phyloP scores from a whole-genome alignment of 2,329 filamentous ascomycete species.

The Hypoxylon sp. region DNA sequence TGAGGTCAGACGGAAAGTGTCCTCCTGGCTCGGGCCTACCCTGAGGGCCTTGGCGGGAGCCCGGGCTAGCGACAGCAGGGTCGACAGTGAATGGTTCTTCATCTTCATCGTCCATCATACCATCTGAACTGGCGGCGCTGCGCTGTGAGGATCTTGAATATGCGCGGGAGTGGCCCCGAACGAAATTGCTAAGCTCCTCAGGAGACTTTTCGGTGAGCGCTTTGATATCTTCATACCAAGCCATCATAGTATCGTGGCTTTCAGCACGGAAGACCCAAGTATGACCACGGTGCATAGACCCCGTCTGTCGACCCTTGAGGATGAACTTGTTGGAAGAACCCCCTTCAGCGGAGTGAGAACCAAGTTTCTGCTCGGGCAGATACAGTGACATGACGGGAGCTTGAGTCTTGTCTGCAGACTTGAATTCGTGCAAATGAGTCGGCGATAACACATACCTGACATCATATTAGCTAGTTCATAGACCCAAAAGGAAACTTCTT shows the following conservation, averaged over 20 bases:
- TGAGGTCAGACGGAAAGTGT: constrained; percentile 94
- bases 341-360: constrained; percentile 85
- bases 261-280: constrained; percentile 81
- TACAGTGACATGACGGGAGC: constrained; percentile 97
- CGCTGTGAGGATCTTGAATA: constrained; percentile 76
- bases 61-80: constrained; percentile 65
- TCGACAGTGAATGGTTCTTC: constrained; percentile 73
- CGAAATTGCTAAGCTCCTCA: constrained; percentile 89
- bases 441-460: constrained; percentile 93
- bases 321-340: constrained; percentile 97
- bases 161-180: constrained; percentile 84
- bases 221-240: constrained; percentile 96
- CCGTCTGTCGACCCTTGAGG: constrained; percentile 94
- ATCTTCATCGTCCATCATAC: constrained; percentile 81
- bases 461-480: constrained; percentile 44
- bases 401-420: constrained; percentile 93
- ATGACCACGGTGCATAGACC: constrained; percentile 87
- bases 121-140: constrained; percentile 79
- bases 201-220: constrained; percentile 88
- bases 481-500: constrained; percentile 56
- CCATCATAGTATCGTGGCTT: constrained; percentile 93
- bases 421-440: constrained; percentile 98
- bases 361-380: constrained; percentile 93
- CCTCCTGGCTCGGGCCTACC: constrained; percentile 91
- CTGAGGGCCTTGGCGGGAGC: constrained; percentile 66